phyloP scores from a whole-genome alignment of 163 green algal genomes.

The Chlamydomonas reinhardtii region DNA sequence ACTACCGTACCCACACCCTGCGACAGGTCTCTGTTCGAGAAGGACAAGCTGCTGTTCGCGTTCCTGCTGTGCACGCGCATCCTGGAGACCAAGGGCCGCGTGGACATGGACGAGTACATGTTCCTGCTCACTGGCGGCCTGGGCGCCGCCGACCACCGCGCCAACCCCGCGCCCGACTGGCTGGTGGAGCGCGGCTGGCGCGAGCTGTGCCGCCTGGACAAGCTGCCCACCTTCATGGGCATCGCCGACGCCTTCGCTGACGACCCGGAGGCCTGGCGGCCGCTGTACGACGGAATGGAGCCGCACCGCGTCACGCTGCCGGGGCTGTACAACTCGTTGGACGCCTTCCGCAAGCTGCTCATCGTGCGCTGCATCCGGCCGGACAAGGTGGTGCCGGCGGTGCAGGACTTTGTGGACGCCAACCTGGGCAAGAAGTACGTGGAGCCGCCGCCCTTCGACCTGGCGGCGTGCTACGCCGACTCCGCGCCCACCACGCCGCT shows the following conservation, averaged over 20 bases:
- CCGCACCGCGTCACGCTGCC: slow-evolving; percentile 74
- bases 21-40: slow-evolving; percentile 86
- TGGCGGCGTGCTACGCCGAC: slow-evolving; percentile 82
- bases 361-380: slow-evolving; percentile 82
- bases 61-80: slow-evolving; percentile 87
- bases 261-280: slow-evolving; percentile 66
- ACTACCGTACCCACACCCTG: too few relatives aligned
- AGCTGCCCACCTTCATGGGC: slow-evolving; percentile 72
- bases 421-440: slow-evolving; percentile 77
- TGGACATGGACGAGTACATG: slow-evolving; percentile 77
- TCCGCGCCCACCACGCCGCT: slow-evolving; percentile 80
- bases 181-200: slow-evolving; percentile 76
- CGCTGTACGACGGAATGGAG: slow-evolving; percentile 75
- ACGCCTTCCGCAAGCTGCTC: slow-evolving; percentile 79
- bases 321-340: slow-evolving; percentile 66
- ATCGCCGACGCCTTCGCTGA: slow-evolving; percentile 56
- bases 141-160: slow-evolving; percentile 31
- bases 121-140: slow-evolving; percentile 87
- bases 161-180: slow-evolving; percentile 74
- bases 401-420: slow-evolving; percentile 66
- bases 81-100: slow-evolving; percentile 68
- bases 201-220: slow-evolving; percentile 73
- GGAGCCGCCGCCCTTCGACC: slow-evolving; percentile 82
- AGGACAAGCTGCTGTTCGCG: slow-evolving; percentile 92
- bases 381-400: slow-evolving; percentile 86